Conservation (phyloP, 176 grass and related monocot genomes). For the Carex myosuroides region DNA sequence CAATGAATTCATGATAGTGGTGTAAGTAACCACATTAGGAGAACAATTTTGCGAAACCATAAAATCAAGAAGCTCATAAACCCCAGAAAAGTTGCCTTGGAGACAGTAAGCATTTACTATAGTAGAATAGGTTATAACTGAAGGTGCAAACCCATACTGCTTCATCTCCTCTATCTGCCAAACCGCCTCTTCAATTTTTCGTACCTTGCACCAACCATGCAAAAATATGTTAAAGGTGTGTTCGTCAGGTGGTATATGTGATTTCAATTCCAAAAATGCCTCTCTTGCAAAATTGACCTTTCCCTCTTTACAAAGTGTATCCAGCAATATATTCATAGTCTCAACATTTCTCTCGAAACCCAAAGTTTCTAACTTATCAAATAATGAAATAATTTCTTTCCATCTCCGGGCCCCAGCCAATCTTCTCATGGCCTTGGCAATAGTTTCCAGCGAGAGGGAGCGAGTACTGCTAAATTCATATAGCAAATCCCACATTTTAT, state of each 20-base stretch:
- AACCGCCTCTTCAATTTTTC: constrained; percentile 63
- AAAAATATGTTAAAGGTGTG: constrained; percentile 86
- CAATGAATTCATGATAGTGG: constrained; percentile 66
- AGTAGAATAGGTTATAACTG: constrained; percentile 68
- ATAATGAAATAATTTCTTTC: constrained; percentile 52
- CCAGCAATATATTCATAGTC: constrained; percentile 74
- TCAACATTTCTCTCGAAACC: constrained; percentile 54
- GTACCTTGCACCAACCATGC: constrained; percentile 70
- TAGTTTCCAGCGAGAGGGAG: constrained; percentile 42
- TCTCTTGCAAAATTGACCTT: constrained; percentile 57
- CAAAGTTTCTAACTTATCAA: constrained; percentile 62
- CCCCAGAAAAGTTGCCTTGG: constrained; percentile 47
- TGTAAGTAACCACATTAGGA: constrained; percentile 80
- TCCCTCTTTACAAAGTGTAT: constrained; percentile 79
- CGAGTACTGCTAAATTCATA: constrained; percentile 43
- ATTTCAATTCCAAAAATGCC: constrained; percentile 43
- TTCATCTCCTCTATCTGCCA: constrained; percentile 78
- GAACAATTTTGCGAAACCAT: constrained; percentile 56
- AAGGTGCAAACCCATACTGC: constrained; percentile 35
- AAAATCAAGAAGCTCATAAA: constrained; percentile 67
- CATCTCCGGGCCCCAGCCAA: constrained; percentile 62
- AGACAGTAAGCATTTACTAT: constrained; percentile 75
- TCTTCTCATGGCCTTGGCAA: constrained; percentile 75
- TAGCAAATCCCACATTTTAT: constrained; percentile 66
- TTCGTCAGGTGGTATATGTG: constrained; percentile 43